Evolutionary conservation across 192 early-diverging fungal genomes (phyloP), one percentile per base, ranked within the genome.

Genomic region (Gryganskiella cystojenkinii): DNA sequence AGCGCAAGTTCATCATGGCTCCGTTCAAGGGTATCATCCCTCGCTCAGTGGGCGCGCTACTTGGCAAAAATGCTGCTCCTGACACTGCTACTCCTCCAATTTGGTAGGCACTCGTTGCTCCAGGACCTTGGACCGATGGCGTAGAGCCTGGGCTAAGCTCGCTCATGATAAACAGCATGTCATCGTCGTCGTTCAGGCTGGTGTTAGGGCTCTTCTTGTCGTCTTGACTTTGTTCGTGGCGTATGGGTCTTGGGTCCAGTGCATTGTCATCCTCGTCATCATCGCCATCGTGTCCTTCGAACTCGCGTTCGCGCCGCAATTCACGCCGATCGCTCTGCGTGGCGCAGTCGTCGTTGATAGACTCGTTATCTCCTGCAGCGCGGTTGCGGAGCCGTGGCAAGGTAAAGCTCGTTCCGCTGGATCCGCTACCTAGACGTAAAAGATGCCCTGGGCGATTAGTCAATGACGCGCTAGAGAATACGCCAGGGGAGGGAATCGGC

Each of bases 101-200:
- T 40, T 5, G 37, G 37, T 40, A 40, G 13, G 13, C 37, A 40
- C 7, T 13, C 7, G 5, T 40, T 13, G 37, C 13, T 40, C 13
- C 37, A 40, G 37, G 42, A 24, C 24, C 22, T 19, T 15, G 25
- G 13, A 43, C 24, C 3, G 57, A 4, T 25, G 24, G 55, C 3
- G 19, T 78, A 19, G 74, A 78, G 9, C 42, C 55, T 11, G 67
- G 74, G 20, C 66, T 78, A 17, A 78, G 33, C 42, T 78, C 74
- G 22, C 74, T 78, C 74, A 78, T 78, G 28, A 67, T 69, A 25
- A 78, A 78, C 46, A 78, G 33, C 74, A 78, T 78, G 31, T 78
- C 74, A 25, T 78, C 74, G 42, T 78, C 74, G 40, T 78, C 74
- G 40, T 78, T 78, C 30, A 78, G 31, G 24, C 65, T 58, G 4